Conservation (phyloP, 176 grass and related monocot genomes). For the Eragrostis nindensis region DNA sequence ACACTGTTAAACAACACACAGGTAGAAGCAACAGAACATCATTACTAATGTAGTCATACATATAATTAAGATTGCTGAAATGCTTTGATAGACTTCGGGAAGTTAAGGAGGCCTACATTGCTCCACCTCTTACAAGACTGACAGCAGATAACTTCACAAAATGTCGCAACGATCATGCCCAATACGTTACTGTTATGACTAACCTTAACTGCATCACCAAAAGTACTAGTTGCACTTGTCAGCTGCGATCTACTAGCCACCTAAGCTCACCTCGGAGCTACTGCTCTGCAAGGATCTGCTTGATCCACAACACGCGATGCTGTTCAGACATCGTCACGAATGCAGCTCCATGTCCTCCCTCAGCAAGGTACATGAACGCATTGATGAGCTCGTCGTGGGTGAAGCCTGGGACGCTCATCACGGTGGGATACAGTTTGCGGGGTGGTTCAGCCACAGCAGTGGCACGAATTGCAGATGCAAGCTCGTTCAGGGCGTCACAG, state of each 20-base stretch:
- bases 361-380: neutral
- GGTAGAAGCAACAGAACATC: no score
- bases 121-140: no score
- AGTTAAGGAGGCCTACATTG: no score
- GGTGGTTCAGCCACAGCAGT: neutral
- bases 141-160: no score
- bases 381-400: neutral
- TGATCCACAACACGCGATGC: neutral
- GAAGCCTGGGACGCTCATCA: conserved; percentile 10
- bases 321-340: neutral
- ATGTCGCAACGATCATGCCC: no score
- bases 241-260: neutral
- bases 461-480: neutral
- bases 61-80: no score
- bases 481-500: neutral
- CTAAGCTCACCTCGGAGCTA: neutral
- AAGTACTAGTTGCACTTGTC: neutral
- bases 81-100: no score
- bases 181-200: no score
- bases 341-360: neutral
- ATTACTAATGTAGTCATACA: no score
- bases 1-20: no score
- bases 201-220: neutral
- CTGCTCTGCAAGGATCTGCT: neutral
- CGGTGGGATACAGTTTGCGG: neutral